phyloP scores from a whole-genome alignment of 768 basidiomycete genomes.

The Hortiboletus flavorubellus region DNA sequence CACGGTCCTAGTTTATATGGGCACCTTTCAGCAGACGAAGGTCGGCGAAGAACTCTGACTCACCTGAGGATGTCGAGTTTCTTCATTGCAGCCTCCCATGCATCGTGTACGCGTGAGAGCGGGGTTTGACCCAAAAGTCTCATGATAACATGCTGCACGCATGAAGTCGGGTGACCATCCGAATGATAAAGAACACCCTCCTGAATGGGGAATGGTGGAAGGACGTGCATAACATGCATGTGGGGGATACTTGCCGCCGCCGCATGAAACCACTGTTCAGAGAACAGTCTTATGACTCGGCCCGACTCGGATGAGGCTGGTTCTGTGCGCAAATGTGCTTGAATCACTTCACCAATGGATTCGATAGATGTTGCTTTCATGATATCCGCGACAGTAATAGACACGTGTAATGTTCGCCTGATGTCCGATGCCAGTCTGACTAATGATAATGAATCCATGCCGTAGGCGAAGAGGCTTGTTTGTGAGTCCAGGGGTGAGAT shows the following conservation, averaged over 20 bases:
- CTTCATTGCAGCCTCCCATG: constrained; percentile 34
- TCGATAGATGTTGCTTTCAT: constrained; percentile 26
- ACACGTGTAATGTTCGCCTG: constrained; percentile 13
- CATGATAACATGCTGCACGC: constrained; percentile 44
- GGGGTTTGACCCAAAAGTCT: constrained; percentile 22
- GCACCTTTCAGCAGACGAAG: neutral
- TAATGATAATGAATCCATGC: constrained; percentile 32
- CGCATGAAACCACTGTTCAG: constrained; percentile 15
- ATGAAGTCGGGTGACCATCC: constrained; percentile 35
- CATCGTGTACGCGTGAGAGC: constrained; percentile 23
- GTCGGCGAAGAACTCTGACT: constrained; percentile 6
- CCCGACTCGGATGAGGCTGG: neutral
- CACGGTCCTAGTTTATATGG: constrained; percentile 23
- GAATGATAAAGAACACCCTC: constrained; percentile 46
- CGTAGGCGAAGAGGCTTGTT: constrained; percentile 33
- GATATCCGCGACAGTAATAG: constrained; percentile 28
- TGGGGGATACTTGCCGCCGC: constrained; percentile 3
- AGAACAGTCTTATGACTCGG: constrained; percentile 13
- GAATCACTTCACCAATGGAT: constrained; percentile 19
- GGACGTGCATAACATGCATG: constrained; percentile 18
- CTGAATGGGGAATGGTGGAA: constrained; percentile 46
- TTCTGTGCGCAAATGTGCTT: neutral
- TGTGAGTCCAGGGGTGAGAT: constrained; percentile 17
- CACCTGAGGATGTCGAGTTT: constrained; percentile 28
- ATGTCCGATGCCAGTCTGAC: constrained; percentile 23